Evolutionary conservation across 495 filamentous ascomycete species (phyloP).

Genomic region (Penicillium coffeae): DNA sequence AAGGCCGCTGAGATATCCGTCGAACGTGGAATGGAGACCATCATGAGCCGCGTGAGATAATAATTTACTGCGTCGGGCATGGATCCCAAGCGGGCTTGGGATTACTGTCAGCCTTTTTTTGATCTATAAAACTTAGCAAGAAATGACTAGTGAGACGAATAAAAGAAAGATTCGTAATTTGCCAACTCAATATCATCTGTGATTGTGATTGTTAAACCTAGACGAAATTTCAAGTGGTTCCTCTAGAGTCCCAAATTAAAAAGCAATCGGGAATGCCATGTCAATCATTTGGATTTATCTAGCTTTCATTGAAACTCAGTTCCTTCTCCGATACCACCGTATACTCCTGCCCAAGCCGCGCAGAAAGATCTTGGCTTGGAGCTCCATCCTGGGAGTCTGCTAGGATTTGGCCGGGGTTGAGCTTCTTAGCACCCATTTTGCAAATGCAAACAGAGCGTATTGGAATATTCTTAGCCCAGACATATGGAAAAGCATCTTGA

Average conservation of each 20-base stretch:
- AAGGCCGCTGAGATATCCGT: constrained; percentile 79
- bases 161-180: no score
- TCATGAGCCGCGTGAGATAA: constrained; percentile 84
- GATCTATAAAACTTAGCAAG: constrained; percentile 8
- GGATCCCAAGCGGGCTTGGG: constrained; percentile 27
- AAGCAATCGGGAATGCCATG: no score
- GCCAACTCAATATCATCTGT: no score
- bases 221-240: no score
- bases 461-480: constrained; percentile 60
- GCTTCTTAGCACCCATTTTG: constrained; percentile 71
- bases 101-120: background rate
- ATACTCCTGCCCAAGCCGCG: constrained; percentile 42
- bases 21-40: constrained; percentile 74
- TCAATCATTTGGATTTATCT: constrained; percentile 1
- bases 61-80: background rate
- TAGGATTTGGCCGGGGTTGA: constrained; percentile 21
- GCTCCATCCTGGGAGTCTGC: background rate
- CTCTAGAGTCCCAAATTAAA: no score
- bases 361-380: constrained; percentile 18
- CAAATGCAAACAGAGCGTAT: constrained; percentile 67
- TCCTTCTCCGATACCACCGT: constrained; percentile 31
- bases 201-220: no score
- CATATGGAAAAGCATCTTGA: no score
- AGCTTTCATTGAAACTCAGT: constrained; percentile 12
- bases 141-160: constrained; percentile 7